Evolutionary conservation across 169 alveolate genomes (phyloP).

Genomic region (Blepharisma undulans): DNA sequence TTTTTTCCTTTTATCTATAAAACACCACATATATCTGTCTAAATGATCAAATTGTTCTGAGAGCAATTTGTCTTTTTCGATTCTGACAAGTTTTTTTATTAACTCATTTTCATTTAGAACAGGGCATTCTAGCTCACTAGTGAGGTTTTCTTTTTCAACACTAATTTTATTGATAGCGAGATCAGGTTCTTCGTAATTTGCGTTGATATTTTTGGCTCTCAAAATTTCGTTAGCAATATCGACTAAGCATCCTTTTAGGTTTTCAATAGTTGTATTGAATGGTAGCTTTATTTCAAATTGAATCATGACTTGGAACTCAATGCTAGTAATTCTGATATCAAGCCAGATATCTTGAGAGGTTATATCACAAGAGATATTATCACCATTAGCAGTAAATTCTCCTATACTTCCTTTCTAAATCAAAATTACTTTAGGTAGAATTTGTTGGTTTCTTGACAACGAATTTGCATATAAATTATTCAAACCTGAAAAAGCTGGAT

Average conservation of each 20-base stretch:
- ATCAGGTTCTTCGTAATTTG: not conserved
- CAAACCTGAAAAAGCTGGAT: constrained; percentile 26
- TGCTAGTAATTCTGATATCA: not conserved
- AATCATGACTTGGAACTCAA: not conserved
- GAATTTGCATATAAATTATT: not conserved
- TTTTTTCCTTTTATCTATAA: not conserved
- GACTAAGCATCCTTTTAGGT: not conserved
- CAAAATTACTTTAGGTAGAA: not conserved
- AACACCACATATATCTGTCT: not conserved
- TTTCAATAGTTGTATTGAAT: not conserved
- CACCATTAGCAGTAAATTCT: not conserved
- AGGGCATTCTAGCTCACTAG: not conserved
- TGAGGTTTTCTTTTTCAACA: not conserved
- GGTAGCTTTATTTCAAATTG: not conserved
- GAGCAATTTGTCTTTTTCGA: not conserved
- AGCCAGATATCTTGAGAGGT: constrained; percentile 28
- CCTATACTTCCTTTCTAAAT: not conserved
- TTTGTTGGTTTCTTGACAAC: not conserved
- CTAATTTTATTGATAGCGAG: not conserved
- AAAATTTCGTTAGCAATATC: not conserved
- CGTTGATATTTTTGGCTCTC: not conserved
- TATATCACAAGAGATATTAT: constrained; percentile 2
- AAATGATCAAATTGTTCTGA: not conserved
- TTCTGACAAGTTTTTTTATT: not conserved
- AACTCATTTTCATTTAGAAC: not conserved